A percentile compares a stretch with the other conserved stretches of the same genome.
phyloP scores from a whole-genome alignment of 352 stramenopile genomes.

The Phytophthora cactorum region DNA sequence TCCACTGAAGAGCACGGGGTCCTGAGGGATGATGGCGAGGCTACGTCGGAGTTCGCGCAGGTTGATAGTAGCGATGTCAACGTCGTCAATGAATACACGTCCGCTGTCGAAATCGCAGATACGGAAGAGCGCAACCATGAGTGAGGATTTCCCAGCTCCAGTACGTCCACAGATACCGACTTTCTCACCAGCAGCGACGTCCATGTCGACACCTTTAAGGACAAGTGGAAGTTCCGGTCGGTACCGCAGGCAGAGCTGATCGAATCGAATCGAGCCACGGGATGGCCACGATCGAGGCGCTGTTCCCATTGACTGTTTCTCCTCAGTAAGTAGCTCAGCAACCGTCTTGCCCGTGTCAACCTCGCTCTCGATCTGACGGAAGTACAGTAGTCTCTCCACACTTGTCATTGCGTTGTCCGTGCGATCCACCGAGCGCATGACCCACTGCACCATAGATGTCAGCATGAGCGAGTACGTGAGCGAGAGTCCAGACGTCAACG shows the following conservation, averaged over 20 bases:
- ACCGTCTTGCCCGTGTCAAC: conserved; percentile 15
- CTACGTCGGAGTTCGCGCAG: conserved; percentile 41
- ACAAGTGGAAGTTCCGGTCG: conserved; percentile 49
- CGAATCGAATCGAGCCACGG: conserved; percentile 31
- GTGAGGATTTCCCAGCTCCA: conserved; percentile 48
- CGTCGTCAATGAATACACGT: conserved; percentile 86
- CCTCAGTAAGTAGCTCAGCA: background rate
- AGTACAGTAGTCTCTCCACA: conserved; percentile 40
- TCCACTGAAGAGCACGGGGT: conserved; percentile 93
- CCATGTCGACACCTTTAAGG: conserved; percentile 40
- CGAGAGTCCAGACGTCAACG: conserved; percentile 26
- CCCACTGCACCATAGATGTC: conserved; percentile 48
- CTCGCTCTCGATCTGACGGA: conserved; percentile 38
- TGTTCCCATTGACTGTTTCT: background rate
- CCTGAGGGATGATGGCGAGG: conserved; percentile 65
- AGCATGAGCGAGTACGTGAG: conserved; percentile 44
- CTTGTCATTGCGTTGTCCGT: conserved; percentile 60
- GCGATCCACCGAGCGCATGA: conserved; percentile 31
- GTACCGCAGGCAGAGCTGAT: conserved; percentile 40
- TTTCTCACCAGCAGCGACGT: conserved; percentile 48
- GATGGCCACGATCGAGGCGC: conserved; percentile 30
- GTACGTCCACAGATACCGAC: conserved; percentile 71
- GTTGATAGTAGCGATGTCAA: conserved; percentile 62
- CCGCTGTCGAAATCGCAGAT: conserved; percentile 63
- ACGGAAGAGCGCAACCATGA: conserved; percentile 52